Evolutionary conservation across 805 yeast genomes (phyloP).

Genomic region (Torulaspora indica): DNA sequence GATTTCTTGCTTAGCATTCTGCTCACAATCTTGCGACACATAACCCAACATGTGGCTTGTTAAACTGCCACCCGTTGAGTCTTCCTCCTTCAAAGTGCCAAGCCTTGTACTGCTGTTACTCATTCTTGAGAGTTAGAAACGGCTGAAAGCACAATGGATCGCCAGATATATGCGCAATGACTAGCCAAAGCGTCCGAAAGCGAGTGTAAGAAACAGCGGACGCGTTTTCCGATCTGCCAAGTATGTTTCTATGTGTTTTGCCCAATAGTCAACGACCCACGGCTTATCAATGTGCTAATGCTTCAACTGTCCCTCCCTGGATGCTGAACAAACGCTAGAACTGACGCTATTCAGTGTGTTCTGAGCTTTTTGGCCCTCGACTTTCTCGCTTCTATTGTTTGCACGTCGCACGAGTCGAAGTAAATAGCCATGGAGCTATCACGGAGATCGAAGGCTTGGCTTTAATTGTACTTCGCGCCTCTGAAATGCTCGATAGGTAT

Average conservation of each 20-base stretch:
- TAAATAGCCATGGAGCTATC: neutral
- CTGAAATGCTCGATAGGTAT: no score
- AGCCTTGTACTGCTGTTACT: constrained; percentile 2
- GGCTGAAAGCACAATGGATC: neutral
- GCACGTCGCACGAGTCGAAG: neutral
- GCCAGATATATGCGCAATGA: neutral
- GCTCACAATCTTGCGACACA: constrained; percentile 1
- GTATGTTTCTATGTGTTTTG: neutral
- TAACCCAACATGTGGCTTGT: neutral
- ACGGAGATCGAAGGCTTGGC: no score
- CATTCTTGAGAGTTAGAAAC: neutral
- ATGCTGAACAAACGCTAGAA: neutral
- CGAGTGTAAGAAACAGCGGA: neutral
- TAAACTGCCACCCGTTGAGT: neutral
- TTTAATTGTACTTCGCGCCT: no score
- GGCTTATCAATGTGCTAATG: neutral
- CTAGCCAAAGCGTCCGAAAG: neutral
- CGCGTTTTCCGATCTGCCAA: neutral
- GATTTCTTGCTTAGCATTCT: neutral
- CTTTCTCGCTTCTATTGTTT: neutral
- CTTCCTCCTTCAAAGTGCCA: constrained; percentile 14
- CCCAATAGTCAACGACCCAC: neutral
- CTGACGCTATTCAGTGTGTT: neutral
- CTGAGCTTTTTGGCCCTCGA: neutral
- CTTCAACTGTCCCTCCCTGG: neutral